Base-by-base conservation (phyloP, 1,284 basidiomycete genomes). In the Mycena sp. region DNA sequence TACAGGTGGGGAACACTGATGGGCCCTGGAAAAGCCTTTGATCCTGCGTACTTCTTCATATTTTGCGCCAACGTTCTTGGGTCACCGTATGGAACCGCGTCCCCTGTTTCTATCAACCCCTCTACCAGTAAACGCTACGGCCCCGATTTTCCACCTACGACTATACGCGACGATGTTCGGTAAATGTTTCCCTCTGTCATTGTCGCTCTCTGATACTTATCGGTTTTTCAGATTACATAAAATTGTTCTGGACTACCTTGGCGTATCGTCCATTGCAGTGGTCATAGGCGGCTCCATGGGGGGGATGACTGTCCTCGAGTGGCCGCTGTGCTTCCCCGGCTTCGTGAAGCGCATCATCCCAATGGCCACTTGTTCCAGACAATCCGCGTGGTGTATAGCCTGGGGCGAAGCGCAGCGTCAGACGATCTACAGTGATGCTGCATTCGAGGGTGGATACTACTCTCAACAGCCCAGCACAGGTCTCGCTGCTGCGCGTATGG, bases 381-480 rank as follows among this genome's bases (percentile, higher is more conserved):
- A 99, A 78, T 97, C 95, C 1, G 97, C 96, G 0, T 99, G 97
- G 97, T 97, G 97, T 75, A 99, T 99, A 74, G 92, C 89, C 67
- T 99, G 97, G 97, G 96, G 96, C 16, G 97, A 99, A 76, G 93
- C 96, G 0, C 96, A 99, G 75, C 86, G 97, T 1, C 96, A 98
- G 76, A 91, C 91, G 70, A 98, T 99, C 73, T 98, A 95, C 81
- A 94, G 91, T 67, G 97, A 99, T 74, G 95, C 96, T 0, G 82
- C 82, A 26, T 99, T 96, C 78, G 80, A 88, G 43, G 91, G 94
- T 68, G 97, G 97, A 0, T 98, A 93, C 77, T 99, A 99, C 71
- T 65, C 71, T 0, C 35, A 73, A 0, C 94, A 95, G 63, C 97
- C 97, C 0, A 81, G 87, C 0, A 86, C 89, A 19, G 97, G 97